Evolutionary conservation across 164 flowering plant species (phyloP).

Genomic region (Vitis amurensis): DNA sequence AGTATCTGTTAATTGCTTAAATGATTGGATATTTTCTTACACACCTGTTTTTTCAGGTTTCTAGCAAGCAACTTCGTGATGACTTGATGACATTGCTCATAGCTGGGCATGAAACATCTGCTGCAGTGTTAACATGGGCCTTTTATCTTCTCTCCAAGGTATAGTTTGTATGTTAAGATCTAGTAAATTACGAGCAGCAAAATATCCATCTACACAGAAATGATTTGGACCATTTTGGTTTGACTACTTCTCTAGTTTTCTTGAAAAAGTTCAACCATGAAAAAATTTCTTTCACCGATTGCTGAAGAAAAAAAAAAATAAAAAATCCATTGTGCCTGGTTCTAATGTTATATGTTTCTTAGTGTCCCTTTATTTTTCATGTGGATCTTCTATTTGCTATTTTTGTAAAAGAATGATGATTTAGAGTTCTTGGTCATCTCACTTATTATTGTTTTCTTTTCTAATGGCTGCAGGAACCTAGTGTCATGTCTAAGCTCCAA

Average conservation of each 20-base stretch:
- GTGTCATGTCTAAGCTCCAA: slow-evolving; percentile 83
- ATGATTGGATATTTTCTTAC: slow-evolving; percentile 3
- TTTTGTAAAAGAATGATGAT: too few relatives aligned
- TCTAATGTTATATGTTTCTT: too few relatives aligned
- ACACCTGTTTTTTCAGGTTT: slow-evolving; percentile 56
- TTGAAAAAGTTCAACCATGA: too few relatives aligned
- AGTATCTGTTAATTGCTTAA: background rate
- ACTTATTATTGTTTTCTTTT: background rate
- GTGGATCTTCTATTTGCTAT: too few relatives aligned
- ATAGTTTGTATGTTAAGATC: background rate
- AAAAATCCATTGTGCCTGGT: too few relatives aligned
- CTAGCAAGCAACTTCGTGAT: slow-evolving; percentile 99
- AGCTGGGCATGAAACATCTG: slow-evolving; percentile 99
- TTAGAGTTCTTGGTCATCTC: background rate
- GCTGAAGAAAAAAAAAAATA: too few relatives aligned
- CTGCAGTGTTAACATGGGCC: slow-evolving; percentile 96
- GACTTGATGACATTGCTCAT: slow-evolving; percentile 98
- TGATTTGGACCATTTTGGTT: background rate
- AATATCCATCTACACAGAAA: too few relatives aligned
- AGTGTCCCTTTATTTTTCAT: too few relatives aligned
- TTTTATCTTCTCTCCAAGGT: slow-evolving; percentile 88
- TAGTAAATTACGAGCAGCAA: too few relatives aligned
- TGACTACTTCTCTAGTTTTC: background rate
- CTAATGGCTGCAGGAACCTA: slow-evolving; percentile 64
- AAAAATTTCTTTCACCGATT: too few relatives aligned